Conservation (phyloP, 75 land plant species). For the Sequoiadendron giganteum region DNA sequence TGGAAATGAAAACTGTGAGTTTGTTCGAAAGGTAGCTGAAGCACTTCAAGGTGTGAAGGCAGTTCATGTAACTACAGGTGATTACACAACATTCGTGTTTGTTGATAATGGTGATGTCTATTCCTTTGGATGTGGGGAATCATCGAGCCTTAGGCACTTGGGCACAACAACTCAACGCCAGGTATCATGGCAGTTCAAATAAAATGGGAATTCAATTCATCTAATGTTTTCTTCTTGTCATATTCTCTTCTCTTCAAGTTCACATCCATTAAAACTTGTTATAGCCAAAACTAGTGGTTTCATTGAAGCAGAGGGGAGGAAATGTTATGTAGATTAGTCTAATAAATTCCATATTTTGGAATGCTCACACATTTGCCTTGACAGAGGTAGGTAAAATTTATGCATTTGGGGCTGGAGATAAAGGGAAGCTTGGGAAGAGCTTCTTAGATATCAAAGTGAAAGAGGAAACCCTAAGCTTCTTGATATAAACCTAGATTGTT, state of each 20-base stretch:
- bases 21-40: conserved; percentile 76
- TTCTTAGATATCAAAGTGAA: conserved; percentile 54
- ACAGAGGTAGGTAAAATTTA: conserved; percentile 75
- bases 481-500: conserved; percentile 71
- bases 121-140: conserved; percentile 88
- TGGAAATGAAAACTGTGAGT: conserved; percentile 83
- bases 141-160: conserved; percentile 73
- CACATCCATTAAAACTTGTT: conserved; percentile 64
- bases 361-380: conserved; percentile 89
- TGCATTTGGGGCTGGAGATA: conserved; percentile 89
- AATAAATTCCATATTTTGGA: conserved; percentile 85
- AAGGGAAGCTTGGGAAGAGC: conserved; percentile 83
- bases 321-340: conserved; percentile 76
- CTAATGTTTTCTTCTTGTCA: background rate
- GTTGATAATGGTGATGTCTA: conserved; percentile 79
- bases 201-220: background rate
- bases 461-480: conserved; percentile 69
- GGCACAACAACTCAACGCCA: conserved; percentile 43
- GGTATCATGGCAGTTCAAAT: conserved; percentile 31
- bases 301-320: conserved; percentile 61
- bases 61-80: conserved; percentile 88
- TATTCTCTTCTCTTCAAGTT: conserved; percentile 32
- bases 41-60: conserved; percentile 66
- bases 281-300: conserved; percentile 62
- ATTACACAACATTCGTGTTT: conserved; percentile 85